Evolutionary conservation across 345 rosid species (phyloP).

Genomic region (Eucalyptus cloeziana): DNA sequence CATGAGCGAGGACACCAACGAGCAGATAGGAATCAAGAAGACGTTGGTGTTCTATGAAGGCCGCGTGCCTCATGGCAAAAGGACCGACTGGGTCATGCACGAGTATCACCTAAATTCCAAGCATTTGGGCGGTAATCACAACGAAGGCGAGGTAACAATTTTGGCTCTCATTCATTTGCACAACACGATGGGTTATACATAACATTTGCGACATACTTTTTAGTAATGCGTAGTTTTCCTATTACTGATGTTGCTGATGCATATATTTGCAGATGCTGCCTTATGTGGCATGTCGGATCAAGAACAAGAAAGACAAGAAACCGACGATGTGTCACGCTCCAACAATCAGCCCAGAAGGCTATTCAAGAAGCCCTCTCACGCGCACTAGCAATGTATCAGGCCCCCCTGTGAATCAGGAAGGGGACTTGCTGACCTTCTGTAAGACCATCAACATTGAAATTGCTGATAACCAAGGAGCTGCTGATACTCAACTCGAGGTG

Average conservation of each 20-base stretch:
- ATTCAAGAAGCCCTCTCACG: background rate
- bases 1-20: background rate
- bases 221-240: background rate
- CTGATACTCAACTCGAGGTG: background rate
- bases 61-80: background rate
- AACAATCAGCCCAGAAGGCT: background rate
- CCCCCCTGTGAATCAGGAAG: background rate
- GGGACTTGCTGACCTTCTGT: background rate
- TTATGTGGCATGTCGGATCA: background rate
- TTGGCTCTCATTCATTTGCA: background rate
- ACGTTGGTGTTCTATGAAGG: conserved; percentile 19
- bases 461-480: background rate
- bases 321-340: background rate
- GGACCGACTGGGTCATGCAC: conserved; percentile 30
- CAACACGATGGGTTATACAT: background rate
- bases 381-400: background rate
- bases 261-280: background rate
- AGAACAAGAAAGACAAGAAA: background rate
- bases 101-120: conserved; percentile 6
- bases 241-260: background rate
- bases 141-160: background rate
- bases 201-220: background rate
- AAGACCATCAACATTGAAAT: background rate
- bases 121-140: background rate
- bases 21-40: conserved; percentile 23